Base-by-base conservation (phyloP, 192 early-diverging fungal genomes). In the Podochytrium sp. region DNA sequence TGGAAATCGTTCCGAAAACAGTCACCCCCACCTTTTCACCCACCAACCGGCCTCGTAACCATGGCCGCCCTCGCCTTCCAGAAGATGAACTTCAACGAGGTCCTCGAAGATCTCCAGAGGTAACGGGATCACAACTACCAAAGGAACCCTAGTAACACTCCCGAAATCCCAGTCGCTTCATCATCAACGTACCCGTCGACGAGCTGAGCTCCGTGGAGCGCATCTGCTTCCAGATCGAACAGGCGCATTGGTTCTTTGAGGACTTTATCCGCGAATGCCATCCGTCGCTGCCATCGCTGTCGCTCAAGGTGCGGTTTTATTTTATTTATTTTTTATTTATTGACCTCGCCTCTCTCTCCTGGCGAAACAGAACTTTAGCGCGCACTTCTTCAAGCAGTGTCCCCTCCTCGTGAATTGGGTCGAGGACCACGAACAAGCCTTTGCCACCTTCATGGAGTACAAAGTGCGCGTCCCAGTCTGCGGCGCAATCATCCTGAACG, bases 211-310 rank as follows among this genome's bases (percentile, higher is more conserved):
- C 93, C n/a, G 89, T 98, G n/a, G 95, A 95, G 71, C 86, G 97
- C 12, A 95, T 99, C 64, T 96, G 93, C 69, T 99, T 99, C 76
- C 97, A 99, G 82, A 97, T 99, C 37, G 97, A 99, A 78, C 95
- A 95, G 80, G 97, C 97, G 7, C 95, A 97, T 76, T 99, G 97
- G 97, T 98, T 93, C 80, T 99, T 98, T 81, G 94, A 96, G 76
- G 97, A 99, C 80, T 97, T 98, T 87, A 87, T 96, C n/a, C 88
- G 96, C 62, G 94, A 95, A 74, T 78, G 90, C 57, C 91, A 92
- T 68, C 87, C 91, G 23, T 82, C 86, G 25, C 79, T 97, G 43
- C 95, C 94, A 4, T 91, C 91, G 2, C 92, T 94, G 69, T 87
- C 90, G 51, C 89, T 98, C 35, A 98, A 92, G 69, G 69, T 71